Evolutionary conservation across 176 grass and related monocot species (phyloP).

Genomic region (Cocos nucifera): DNA sequence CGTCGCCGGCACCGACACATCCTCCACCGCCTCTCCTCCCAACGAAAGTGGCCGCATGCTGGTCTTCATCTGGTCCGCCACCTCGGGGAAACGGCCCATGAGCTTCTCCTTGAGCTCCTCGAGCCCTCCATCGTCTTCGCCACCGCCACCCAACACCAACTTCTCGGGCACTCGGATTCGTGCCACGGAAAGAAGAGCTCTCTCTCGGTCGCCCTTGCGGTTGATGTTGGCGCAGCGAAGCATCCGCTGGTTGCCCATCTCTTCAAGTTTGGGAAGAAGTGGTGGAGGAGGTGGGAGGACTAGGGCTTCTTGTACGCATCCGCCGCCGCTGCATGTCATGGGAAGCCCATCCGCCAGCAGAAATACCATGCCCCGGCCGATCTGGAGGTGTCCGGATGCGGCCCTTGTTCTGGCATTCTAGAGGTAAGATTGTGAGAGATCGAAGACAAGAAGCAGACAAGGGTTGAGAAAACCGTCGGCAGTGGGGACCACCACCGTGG

Average conservation of each 20-base stretch:
- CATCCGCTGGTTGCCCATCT: slow-evolving; percentile 44
- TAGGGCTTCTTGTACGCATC: too few relatives aligned
- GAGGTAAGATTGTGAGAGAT: too few relatives aligned
- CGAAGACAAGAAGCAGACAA: too few relatives aligned
- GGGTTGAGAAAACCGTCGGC: not conserved
- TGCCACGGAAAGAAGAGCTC: not conserved
- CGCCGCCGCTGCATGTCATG: too few relatives aligned
- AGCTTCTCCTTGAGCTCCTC: slow-evolving; percentile 29
- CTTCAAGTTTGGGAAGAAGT: slow-evolving; percentile 40
- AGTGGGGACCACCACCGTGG: not conserved
- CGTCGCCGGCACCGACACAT: not conserved
- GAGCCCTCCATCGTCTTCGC: slow-evolving; percentile 24
- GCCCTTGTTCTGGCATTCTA: too few relatives aligned
- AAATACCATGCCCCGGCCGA: too few relatives aligned
- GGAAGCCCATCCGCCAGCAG: too few relatives aligned
- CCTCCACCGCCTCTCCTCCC: too few relatives aligned
- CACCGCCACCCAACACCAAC: not conserved
- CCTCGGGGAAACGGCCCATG: slow-evolving; percentile 23
- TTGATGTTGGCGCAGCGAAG: slow-evolving; percentile 28
- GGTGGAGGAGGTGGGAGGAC: too few relatives aligned
- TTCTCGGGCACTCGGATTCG: not conserved
- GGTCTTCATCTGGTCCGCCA: slow-evolving; percentile 15
- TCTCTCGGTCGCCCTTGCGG: not conserved
- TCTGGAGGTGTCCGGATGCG: too few relatives aligned
- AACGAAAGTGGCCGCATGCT: not conserved